These are phyloP conservation scores for Metschnikowia similis DNA, from an alignment of 805 yeast species.

Conservation along the genomic window DNA sequence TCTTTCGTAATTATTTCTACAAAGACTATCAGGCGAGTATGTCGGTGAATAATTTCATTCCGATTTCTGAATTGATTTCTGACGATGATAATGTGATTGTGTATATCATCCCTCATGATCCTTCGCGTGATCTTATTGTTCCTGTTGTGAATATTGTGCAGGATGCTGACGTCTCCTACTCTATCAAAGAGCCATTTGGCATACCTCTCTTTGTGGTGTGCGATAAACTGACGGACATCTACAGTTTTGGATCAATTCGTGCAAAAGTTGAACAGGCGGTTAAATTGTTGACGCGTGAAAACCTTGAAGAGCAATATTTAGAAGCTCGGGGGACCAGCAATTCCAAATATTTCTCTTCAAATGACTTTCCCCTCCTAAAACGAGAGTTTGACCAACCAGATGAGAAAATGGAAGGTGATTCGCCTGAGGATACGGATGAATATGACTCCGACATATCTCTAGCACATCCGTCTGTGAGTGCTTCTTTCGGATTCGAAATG, in stretches of 20 bases:
- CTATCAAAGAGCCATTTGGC: constrained; percentile 54
- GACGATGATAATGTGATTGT: constrained; percentile 62
- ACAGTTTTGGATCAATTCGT: constrained; percentile 56
- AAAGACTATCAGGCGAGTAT: constrained; percentile 61
- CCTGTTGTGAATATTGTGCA: constrained; percentile 54
- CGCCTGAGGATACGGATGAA: constrained; percentile 22
- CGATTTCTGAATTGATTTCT: constrained; percentile 63
- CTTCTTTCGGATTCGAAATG: constrained; percentile 46
- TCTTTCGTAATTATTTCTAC: constrained; percentile 65
- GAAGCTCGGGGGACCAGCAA: constrained; percentile 14
- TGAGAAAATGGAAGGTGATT: constrained; percentile 1
- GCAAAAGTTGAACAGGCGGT: constrained; percentile 46
- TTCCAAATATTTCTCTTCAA: constrained; percentile 17
- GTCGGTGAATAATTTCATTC: constrained; percentile 51
- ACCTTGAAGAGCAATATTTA: constrained; percentile 21
- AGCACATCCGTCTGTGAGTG: constrained; percentile 50
- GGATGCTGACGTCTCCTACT: constrained; percentile 32
- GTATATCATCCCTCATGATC: constrained; percentile 50
- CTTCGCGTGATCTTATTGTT: constrained; percentile 39
- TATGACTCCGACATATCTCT: constrained; percentile 46
- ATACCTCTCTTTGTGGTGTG: constrained; percentile 71
- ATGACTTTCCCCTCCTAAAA: constrained; percentile 34
- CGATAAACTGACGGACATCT: constrained; percentile 42
- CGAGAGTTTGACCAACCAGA: neutral
- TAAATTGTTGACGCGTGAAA: constrained; percentile 22